Percentiles rank a stretch among this genome's conserved stretches.
Conservation (phyloP, 495 filamentous ascomycete species). For the Podospora appendiculata region DNA sequence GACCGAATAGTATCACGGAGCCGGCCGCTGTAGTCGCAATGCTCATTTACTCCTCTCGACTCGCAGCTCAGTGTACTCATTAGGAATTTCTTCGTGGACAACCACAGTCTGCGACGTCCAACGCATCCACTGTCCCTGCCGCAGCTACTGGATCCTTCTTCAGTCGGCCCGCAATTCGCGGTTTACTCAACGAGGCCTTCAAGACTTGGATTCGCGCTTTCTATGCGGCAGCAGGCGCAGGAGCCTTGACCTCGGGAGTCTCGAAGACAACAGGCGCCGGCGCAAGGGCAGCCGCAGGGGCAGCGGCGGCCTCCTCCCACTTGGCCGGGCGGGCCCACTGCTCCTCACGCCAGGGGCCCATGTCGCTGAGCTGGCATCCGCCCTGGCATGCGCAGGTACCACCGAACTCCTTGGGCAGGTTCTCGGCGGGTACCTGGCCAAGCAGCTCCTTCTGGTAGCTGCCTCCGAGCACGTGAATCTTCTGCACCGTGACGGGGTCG, state of each 20-base stretch:
- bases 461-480: slow-evolving; percentile 85
- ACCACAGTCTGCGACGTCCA: no score
- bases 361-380: slow-evolving; percentile 81
- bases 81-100: no score
- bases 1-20: no score
- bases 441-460: slow-evolving; percentile 78
- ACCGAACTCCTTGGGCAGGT: slow-evolving; percentile 81
- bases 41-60: no score
- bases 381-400: slow-evolving; percentile 75
- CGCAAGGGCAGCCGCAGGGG: slow-evolving; percentile 8
- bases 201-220: neutral
- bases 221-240: slow-evolving; percentile 27
- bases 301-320: slow-evolving; percentile 47
- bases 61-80: no score
- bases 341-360: slow-evolving; percentile 83
- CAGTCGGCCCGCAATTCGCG: no score
- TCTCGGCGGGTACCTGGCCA: slow-evolving; percentile 79
- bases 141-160: no score
- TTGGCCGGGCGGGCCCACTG: slow-evolving; percentile 63
- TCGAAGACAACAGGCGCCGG: slow-evolving; percentile 5
- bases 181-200: no score
- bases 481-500: slow-evolving; percentile 90
- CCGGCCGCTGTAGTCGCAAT: no score
- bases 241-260: slow-evolving; percentile 16
- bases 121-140: no score